phyloP scores from a whole-genome alignment of 176 grass and related monocot genomes.

The Zoysia pacifica region DNA sequence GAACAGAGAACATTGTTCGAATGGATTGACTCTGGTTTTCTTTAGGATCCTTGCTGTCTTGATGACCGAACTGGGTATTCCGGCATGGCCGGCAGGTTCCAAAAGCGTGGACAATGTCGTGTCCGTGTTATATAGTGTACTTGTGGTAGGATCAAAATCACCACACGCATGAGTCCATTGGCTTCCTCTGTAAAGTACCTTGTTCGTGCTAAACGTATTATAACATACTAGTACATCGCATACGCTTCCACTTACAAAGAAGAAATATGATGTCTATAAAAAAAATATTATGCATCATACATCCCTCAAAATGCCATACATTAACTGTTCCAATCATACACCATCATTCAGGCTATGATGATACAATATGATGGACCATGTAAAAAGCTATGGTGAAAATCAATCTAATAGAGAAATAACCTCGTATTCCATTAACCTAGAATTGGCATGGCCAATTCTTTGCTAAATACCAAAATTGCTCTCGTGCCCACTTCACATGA shows the following conservation, averaged over 20 bases:
- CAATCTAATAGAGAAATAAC: constrained; percentile 19
- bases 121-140: too few species aligned
- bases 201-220: not conserved
- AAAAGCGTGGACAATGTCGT: too few species aligned
- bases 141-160: too few species aligned
- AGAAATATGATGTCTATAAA: constrained; percentile 21
- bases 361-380: not conserved
- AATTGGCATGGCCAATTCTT: constrained; percentile 28
- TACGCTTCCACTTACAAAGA: constrained; percentile 1
- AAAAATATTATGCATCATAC: constrained; percentile 38
- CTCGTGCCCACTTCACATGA: constrained; percentile 7
- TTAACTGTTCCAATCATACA: constrained; percentile 43
- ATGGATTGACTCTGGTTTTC: not conserved
- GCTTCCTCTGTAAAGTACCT: not conserved
- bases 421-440: constrained; percentile 39
- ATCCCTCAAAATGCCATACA: constrained; percentile 1
- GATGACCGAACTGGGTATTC: too few species aligned
- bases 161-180: not conserved
- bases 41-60: too few species aligned
- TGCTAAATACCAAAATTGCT: constrained; percentile 49
- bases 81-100: too few species aligned
- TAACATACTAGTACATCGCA: not conserved
- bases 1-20: not conserved
- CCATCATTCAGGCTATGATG: constrained; percentile 29
- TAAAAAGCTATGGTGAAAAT: constrained; percentile 23